Evolutionary conservation across 495 filamentous ascomycete species (phyloP), one percentile per base, ranked within the genome.

Genomic region (Bombardia bombarda): DNA sequence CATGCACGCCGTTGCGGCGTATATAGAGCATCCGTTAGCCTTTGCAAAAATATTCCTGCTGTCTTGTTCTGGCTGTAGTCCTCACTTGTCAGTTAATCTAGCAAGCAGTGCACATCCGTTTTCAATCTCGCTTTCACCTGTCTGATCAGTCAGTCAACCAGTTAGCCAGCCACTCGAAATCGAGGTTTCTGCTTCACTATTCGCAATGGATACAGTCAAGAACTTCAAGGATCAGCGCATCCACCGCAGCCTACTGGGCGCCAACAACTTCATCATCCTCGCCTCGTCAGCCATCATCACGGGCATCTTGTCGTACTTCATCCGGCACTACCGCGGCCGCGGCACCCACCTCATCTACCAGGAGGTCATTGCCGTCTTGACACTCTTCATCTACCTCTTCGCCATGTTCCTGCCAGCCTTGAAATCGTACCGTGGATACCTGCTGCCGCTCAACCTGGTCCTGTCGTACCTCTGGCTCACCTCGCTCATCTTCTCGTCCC

Each of bases 381-480:
- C 55, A 2, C 49, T 58, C 9, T 53, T 58, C 36, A 4, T 54
- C 4, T 58, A 53, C 39, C 31, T 58, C 12, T 35, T 56, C 25
- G 45, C 50, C 32, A 18, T 56, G 28, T 40, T 51, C 38, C 21
- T 53, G 33, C 56, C 56, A 5, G 21, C 31, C 10, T 24, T 61
- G 36, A 61, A 58, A 33, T 40, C 38, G 3, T 61, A 61, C 46
- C 52, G 45, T 17, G 58, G 58, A 21, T 56, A 61, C 36, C 39
- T 56, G 19, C 32, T 58, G 25, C 58, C 58, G 16, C 50, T 61
- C 18, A 52, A 56, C 32, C 19, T 54, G 21, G 32, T 48, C 4
- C 68, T 73, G 6, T 43, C 55, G 2, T 60, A 60, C 45, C 47
- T 60, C 12, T 60, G 57, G 57, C 34, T 60, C 13, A 56, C 55